These are phyloP conservation scores for Eimeria acervulina DNA, from an alignment of 169 alveolate species.

Conservation along the genomic window DNA sequence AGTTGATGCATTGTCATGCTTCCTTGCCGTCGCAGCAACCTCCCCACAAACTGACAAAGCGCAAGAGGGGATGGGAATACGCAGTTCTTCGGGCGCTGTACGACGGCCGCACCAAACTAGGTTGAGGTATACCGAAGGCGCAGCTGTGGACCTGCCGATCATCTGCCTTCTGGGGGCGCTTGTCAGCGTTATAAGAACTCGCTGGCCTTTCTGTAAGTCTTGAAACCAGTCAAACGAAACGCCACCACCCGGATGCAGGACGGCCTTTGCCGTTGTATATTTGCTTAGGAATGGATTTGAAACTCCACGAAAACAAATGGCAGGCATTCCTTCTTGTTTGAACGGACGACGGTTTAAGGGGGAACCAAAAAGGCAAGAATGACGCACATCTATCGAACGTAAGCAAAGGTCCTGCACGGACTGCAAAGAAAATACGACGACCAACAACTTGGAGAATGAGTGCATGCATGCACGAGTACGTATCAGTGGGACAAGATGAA, in stretches of 20 bases:
- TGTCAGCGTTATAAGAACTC: constrained; percentile 22
- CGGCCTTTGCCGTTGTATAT: not conserved
- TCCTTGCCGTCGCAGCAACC: not conserved
- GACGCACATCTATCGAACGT: not conserved
- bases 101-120: constrained; percentile 48
- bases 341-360: not conserved
- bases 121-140: not conserved
- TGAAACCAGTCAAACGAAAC: not conserved
- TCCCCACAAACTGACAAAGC: not conserved
- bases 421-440: not conserved
- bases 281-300: not conserved
- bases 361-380: not conserved
- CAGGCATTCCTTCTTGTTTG: not conserved
- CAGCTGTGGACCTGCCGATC: not conserved
- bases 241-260: not conserved
- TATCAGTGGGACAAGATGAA: not conserved
- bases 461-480: not conserved
- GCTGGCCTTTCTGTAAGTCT: constrained; percentile 48
- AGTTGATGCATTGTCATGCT: not conserved
- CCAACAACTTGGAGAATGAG: not conserved
- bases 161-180: not conserved
- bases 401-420: constrained; percentile 42
- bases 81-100: not conserved
- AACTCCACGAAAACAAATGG: not conserved
- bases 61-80: not conserved